These are phyloP conservation scores for Fusarium longipes DNA, from an alignment of 2,329 filamentous ascomycete species.

Conservation along the genomic window DNA sequence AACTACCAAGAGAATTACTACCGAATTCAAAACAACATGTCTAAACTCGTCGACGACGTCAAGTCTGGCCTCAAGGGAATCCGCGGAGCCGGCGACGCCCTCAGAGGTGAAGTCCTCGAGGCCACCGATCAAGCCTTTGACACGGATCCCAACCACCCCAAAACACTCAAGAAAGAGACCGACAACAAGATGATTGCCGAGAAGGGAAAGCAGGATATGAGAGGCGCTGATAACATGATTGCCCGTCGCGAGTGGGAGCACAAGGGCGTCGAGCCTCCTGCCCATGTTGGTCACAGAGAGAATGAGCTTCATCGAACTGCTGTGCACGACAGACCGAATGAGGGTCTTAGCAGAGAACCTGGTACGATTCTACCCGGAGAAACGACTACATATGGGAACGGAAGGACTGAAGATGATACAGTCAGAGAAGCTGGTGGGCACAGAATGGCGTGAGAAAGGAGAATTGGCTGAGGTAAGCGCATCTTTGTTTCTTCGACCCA, in stretches of 20 bases:
- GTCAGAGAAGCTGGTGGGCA: not conserved
- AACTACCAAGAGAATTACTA: too few relatives aligned
- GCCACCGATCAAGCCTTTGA: conserved; percentile 41
- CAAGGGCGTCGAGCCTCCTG: conserved; percentile 18
- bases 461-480: not conserved
- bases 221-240: conserved; percentile 31
- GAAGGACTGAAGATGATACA: not conserved
- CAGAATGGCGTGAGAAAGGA: not conserved
- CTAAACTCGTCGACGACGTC: conserved; percentile 39
- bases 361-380: conserved; percentile 18
- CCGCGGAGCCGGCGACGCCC: conserved; percentile 39
- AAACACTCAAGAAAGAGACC: not conserved
- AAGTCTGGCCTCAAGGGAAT: conserved; percentile 43
- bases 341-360: conserved; percentile 18
- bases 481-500: rapidly evolving
- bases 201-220: conserved; percentile 39
- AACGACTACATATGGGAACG: conserved; percentile 14
- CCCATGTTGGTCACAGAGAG: conserved; percentile 3
- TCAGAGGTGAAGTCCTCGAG: conserved; percentile 34
- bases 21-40: conserved; percentile 27
- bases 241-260: conserved; percentile 36
- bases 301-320: not conserved
- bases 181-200: conserved; percentile 28
- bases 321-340: conserved; percentile 8
- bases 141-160: conserved; percentile 27